Percentiles rank a stretch among this genome's conserved stretches.
Conservation (phyloP, 352 stramenopile species). For the Phytophthora lateralis region DNA sequence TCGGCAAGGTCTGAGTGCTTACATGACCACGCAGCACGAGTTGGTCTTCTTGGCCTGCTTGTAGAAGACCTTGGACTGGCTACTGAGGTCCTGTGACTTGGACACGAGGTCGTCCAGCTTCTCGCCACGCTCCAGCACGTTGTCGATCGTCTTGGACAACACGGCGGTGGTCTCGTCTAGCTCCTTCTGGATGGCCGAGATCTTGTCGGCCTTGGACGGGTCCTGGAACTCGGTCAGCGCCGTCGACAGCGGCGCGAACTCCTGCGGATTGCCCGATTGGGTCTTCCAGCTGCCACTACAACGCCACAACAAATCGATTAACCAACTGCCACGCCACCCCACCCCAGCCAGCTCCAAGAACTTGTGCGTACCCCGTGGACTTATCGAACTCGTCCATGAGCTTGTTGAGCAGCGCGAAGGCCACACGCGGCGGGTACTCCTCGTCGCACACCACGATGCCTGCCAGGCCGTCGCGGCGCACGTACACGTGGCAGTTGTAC, state of each 20-base stretch:
- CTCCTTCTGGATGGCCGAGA: constrained; percentile 99
- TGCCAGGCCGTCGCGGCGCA: constrained; percentile 96
- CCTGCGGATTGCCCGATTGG: constrained; percentile 66
- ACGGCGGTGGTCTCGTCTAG: constrained; percentile 99
- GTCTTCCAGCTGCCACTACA: constrained; percentile 62
- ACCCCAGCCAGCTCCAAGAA: not conserved
- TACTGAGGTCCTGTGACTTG: constrained; percentile 97
- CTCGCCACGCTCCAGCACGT: constrained; percentile 97
- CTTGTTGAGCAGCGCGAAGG: constrained; percentile 97
- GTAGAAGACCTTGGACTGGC: constrained; percentile 99
- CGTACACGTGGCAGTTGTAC: constrained; percentile 99
- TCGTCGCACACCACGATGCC: constrained; percentile 97
- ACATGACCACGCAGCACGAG: constrained; percentile 96
- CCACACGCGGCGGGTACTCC: constrained; percentile 98
- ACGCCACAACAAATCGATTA: constrained; percentile 40
- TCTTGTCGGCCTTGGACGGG: constrained; percentile 98
- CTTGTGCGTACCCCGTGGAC: constrained; percentile 45
- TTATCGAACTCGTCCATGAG: constrained; percentile 96
- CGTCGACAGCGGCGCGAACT: constrained; percentile 92
- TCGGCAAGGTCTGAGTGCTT: constrained; percentile 34
- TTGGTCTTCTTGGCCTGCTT: constrained; percentile 99
- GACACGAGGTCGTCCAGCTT: constrained; percentile 99
- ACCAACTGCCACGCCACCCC: not conserved
- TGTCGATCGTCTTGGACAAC: constrained; percentile 99
- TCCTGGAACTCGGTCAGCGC: constrained; percentile 98